Evolutionary conservation across 2,329 filamentous ascomycete genomes (phyloP).

Genomic region (Endoconidiophora polonica): DNA sequence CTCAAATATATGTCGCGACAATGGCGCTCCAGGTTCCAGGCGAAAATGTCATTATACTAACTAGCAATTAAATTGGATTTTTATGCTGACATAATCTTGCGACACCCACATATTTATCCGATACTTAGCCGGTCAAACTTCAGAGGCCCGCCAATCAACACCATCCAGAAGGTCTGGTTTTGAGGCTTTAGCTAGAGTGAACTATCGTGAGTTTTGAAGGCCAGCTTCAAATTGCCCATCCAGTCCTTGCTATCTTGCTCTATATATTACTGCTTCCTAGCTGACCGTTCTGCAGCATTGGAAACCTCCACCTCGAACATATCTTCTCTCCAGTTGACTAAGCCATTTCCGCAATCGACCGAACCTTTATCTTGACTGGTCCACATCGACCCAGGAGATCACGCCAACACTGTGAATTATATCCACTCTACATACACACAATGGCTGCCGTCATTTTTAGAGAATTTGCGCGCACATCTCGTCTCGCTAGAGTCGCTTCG

Average conservation of each 20-base stretch:
- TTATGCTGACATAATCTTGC: not conserved
- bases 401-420: not conserved
- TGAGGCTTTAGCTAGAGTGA: not conserved
- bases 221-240: too few relatives aligned
- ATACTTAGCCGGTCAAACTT: not conserved
- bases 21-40: too few relatives aligned
- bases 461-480: not conserved
- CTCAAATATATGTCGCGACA: too few relatives aligned
- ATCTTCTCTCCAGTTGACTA: not conserved
- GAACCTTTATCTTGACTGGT: too few relatives aligned
- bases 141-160: not conserved
- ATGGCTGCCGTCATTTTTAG: not conserved
- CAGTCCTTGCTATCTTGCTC: not conserved
- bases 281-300: too few relatives aligned
- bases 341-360: not conserved
- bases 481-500: conserved; percentile 8
- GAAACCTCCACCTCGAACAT: too few relatives aligned
- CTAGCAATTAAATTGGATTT: not conserved
- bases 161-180: not conserved
- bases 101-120: not conserved
- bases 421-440: not conserved
- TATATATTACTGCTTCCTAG: not conserved
- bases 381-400: not conserved
- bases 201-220: too few relatives aligned
- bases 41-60: too few relatives aligned